Base-by-base conservation (phyloP, 1,284 basidiomycete genomes). In the Cutaneotrichosporon arboriforme region DNA sequence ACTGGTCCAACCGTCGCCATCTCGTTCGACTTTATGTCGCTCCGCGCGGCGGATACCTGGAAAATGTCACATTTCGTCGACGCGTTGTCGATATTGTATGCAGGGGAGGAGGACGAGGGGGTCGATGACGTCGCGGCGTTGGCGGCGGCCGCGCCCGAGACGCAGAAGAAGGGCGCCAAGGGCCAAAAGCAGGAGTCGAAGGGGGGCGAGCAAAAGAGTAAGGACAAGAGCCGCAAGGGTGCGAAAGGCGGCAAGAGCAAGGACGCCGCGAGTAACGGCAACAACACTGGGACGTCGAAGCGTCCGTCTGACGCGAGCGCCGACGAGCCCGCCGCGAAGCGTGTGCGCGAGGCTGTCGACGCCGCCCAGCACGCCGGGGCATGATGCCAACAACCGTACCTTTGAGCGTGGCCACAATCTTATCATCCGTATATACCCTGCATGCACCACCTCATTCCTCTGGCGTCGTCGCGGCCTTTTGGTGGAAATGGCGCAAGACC, bases 1-100 rank as follows among this genome's bases (percentile, higher is more conserved):
- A 10, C 21, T 4, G 46, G 49, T 0, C 76, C 79, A 20, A 73
- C 74, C 12, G 78, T 92, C 4, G 86, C 84, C 0, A 76, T 91
- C 26, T 88, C 89, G 2, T 88, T 93, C 66, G 93, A 97, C 69
- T 81, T 87, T 59, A 81, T 85, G 57, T 81, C 83, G 17, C 75
- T 93, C 52, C 81, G 77, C 18, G 79, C 94, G 20, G 82, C 82
- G 1, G 83, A 87, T 51, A 84, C 94, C 78, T 87, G 86, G 84
- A 90, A 88, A 74, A 80, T 90, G 76, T 80, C 80, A 31, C 73
- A 80, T 49, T 93, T 90, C 68, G 75, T 85, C 52, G 80, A 81
- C 2, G 84, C 87, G 5, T 79, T 96, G 56, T 81, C 86, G 63
- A 76, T 81, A 58, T 79, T 83, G 59, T 84, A 88, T 59, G 67